Evolutionary conservation across 2,329 filamentous ascomycete species (phyloP), one percentile per base, ranked within the genome.

Genomic region (Monilinia laxa): DNA sequence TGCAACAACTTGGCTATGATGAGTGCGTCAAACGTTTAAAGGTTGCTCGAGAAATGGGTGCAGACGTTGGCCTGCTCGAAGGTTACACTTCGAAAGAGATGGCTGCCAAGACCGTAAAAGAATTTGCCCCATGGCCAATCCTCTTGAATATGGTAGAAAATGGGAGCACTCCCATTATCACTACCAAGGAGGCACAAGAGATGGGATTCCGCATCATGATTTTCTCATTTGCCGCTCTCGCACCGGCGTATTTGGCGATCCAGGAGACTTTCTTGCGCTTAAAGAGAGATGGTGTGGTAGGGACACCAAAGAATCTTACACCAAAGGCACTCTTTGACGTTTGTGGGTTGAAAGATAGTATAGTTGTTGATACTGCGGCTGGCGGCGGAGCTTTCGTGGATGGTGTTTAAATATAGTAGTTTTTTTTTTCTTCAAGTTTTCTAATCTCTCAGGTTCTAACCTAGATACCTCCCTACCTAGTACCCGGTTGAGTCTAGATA

Each of bases 141-240:
- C 75, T 87, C 35, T 79, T 86, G 62, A 88, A 88, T 72, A 84
- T 83, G 69, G 85, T 88, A 0, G 81, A 83, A 68, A 81, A 82
- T 35, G 85, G 85, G 2, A 80, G 81, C 31, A 85, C 83, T 31
- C 86, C 86, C 0, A 78, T 82, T 35, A 82, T 84, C 62, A 81
- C 80, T 1, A 81, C 81, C 2, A 75, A 81, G 0, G 82, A 87
- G 70, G 85, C 85, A 10, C 79, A 79, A 68, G 78, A 82, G 52
- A 79, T 87, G 71, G 86, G 86, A 0, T 88, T 84, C 75, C 80
- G 81, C 67, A 79, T 88, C 66, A 83, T 86, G 57, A 88, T 88
- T 66, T 85, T 84, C 72, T 84, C 84, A 5, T 81, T 81, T 59
- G 76, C 80, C 10, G 78, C 81, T 0, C 75, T 86, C 52, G 82